phyloP scores from a whole-genome alignment of 768 basidiomycete species.

The Butyriboletus loyo region DNA sequence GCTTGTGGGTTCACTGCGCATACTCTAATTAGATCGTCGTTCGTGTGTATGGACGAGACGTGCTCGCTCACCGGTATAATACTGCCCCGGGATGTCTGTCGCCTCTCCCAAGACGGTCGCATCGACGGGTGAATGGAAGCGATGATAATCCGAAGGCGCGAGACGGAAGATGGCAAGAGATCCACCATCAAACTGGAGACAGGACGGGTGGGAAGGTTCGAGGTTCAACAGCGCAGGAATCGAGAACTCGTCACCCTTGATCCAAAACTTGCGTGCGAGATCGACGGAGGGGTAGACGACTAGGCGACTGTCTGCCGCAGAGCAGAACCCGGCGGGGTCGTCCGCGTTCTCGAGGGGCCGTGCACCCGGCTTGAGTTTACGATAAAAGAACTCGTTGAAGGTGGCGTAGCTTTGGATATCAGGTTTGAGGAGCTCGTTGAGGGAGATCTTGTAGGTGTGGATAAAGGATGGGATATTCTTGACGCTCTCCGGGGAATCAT shows the following conservation, averaged over 20 bases:
- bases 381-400: slow-evolving; percentile 79
- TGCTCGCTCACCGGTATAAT: slow-evolving; percentile 50
- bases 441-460: slow-evolving; percentile 49
- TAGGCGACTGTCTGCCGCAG: slow-evolving; percentile 71
- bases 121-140: slow-evolving; percentile 71
- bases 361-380: slow-evolving; percentile 54
- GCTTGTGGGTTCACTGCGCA: slow-evolving; percentile 73
- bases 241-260: slow-evolving; percentile 73
- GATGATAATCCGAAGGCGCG: slow-evolving; percentile 79
- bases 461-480: slow-evolving; percentile 56
- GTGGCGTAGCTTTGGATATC: slow-evolving; percentile 58
- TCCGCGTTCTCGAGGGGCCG: slow-evolving; percentile 58
- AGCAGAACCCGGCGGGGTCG: slow-evolving; percentile 52
- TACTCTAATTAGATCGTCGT: neutral
- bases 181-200: slow-evolving; percentile 40
- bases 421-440: slow-evolving; percentile 59
- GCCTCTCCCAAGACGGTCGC: slow-evolving; percentile 43
- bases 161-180: slow-evolving; percentile 70
- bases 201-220: slow-evolving; percentile 39
- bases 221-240: slow-evolving; percentile 56
- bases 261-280: slow-evolving; percentile 68
- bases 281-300: slow-evolving; percentile 62
- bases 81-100: slow-evolving; percentile 50
- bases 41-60: neutral
- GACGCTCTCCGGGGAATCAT: slow-evolving; percentile 50